phyloP scores from a whole-genome alignment of 768 basidiomycete genomes.

The Lentinula detonsa region DNA sequence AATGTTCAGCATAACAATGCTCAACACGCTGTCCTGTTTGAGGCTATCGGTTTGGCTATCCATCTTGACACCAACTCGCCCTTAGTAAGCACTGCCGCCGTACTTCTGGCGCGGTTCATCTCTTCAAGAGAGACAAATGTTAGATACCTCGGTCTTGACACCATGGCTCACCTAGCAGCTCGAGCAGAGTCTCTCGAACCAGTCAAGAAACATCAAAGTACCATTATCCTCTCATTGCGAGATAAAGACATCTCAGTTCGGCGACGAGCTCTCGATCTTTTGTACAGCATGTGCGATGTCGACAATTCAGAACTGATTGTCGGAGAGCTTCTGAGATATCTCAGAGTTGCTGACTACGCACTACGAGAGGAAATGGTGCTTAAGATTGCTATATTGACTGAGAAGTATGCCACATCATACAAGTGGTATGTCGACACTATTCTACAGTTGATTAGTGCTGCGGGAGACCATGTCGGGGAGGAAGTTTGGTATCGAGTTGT shows the following conservation, averaged over 20 bases:
- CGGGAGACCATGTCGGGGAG: constrained; percentile 97
- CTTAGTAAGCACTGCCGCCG: constrained; percentile 81
- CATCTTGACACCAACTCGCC: constrained; percentile 90
- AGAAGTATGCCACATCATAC: constrained; percentile 95
- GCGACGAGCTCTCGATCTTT: constrained; percentile 85
- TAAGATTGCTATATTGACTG: constrained; percentile 98
- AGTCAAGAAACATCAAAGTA: constrained; percentile 93
- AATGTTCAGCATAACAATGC: constrained; percentile 99
- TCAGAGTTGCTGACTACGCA: constrained; percentile 94
- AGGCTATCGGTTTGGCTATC: constrained; percentile 94
- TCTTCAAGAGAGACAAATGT: constrained; percentile 98
- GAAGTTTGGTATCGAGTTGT: constrained; percentile 99
- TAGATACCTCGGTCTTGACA: constrained; percentile 93
- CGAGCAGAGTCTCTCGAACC: constrained; percentile 86
- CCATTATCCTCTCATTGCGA: constrained; percentile 89
- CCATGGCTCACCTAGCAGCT: constrained; percentile 97
- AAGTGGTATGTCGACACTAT: constrained; percentile 99
- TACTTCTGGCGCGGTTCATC: constrained; percentile 92
- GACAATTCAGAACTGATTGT: constrained; percentile 96
- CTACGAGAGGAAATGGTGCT: constrained; percentile 98
- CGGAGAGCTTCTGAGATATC: constrained; percentile 88
- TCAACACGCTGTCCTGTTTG: constrained; percentile 96
- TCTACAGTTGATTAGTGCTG: constrained; percentile 89
- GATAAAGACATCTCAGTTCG: constrained; percentile 98
- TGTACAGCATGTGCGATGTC: constrained; percentile 99